Conservation (phyloP, 768 basidiomycete genomes). For the Trametes sanguinea region DNA sequence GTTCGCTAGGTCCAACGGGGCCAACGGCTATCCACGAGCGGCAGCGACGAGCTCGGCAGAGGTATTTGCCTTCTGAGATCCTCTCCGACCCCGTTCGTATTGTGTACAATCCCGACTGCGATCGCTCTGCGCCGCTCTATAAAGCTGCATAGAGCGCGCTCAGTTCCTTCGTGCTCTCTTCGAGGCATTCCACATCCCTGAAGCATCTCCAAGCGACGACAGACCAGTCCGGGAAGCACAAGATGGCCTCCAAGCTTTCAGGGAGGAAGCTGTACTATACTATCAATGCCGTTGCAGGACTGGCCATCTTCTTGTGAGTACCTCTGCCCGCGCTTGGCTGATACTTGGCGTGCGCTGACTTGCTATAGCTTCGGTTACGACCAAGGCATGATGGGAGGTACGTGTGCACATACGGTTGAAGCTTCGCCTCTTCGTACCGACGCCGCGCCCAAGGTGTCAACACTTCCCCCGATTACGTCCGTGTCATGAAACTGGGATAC, state of each 20-base stretch:
- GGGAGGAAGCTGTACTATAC: constrained; percentile 34
- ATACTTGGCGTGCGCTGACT: neutral
- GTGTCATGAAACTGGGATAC: constrained; percentile 42
- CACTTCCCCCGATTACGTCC: constrained; percentile 46
- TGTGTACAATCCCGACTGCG: constrained; percentile 5
- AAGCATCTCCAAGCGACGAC: neutral
- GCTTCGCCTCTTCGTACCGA: neutral
- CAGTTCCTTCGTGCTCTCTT: constrained; percentile 2
- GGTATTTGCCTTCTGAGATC: constrained; percentile 10
- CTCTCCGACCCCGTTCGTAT: constrained; percentile 3
- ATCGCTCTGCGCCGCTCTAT: constrained; percentile 3
- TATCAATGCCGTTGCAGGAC: constrained; percentile 35
- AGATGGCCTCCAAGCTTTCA: constrained; percentile 14
- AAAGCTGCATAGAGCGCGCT: neutral
- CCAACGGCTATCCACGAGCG: constrained; percentile 2
- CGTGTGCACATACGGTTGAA: neutral
- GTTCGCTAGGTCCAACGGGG: constrained; percentile 3
- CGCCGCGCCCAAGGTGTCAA: constrained; percentile 34
- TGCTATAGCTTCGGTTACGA: constrained; percentile 47
- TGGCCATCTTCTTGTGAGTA: constrained; percentile 38
- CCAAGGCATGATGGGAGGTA: constrained; percentile 50
- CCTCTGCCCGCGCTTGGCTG: neutral
- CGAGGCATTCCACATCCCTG: neutral
- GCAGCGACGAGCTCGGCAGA: constrained; percentile 21
- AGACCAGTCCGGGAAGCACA: constrained; percentile 3